A percentile compares a stretch with the other conserved stretches of the same genome.
Evolutionary conservation across 1,284 basidiomycete species (phyloP).

Genomic region (Heterobasidion parviporum): DNA sequence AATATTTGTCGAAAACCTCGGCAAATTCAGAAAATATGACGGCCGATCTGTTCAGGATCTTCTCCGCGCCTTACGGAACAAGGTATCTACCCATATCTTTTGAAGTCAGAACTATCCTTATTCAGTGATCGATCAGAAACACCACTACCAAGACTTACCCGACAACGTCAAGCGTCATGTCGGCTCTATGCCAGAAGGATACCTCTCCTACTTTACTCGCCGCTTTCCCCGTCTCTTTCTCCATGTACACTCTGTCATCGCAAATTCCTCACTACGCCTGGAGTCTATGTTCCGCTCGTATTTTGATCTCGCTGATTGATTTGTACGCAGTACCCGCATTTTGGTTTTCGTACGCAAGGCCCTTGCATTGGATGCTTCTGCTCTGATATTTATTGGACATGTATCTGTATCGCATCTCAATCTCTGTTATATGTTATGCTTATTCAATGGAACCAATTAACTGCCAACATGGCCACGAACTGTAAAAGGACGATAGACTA

Average conservation of each 20-base stretch:
- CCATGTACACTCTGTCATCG: slow-evolving; percentile 83
- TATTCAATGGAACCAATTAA: not conserved
- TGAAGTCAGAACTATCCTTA: not conserved
- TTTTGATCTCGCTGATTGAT: slow-evolving; percentile 40
- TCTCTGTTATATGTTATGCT: slow-evolving; percentile 1
- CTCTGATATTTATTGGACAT: not conserved
- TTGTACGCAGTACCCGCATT: not conserved
- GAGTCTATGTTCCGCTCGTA: slow-evolving; percentile 86
- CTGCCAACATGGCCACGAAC: no score
- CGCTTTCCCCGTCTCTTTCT: slow-evolving; percentile 90
- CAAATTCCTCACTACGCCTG: slow-evolving; percentile 52
- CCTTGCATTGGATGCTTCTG: not conserved
- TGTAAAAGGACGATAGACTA: not conserved
- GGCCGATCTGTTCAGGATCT: slow-evolving; percentile 86
- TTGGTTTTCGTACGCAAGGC: not conserved
- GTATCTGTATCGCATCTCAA: slow-evolving; percentile 4
- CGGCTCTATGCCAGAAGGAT: slow-evolving; percentile 88
- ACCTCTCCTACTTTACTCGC: slow-evolving; percentile 85
- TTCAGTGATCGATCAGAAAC: slow-evolving; percentile 55
- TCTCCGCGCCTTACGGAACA: slow-evolving; percentile 88
- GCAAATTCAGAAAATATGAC: slow-evolving; percentile 97
- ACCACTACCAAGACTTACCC: slow-evolving; percentile 95
- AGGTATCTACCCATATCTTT: slow-evolving; percentile 44
- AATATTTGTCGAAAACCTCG: slow-evolving; percentile 87
- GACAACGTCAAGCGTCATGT: slow-evolving; percentile 83